Evolutionary conservation across 2,329 filamentous ascomycete species (phyloP), one percentile per base, ranked within the genome.

Genomic region (Rhynchosporium secalis): DNA sequence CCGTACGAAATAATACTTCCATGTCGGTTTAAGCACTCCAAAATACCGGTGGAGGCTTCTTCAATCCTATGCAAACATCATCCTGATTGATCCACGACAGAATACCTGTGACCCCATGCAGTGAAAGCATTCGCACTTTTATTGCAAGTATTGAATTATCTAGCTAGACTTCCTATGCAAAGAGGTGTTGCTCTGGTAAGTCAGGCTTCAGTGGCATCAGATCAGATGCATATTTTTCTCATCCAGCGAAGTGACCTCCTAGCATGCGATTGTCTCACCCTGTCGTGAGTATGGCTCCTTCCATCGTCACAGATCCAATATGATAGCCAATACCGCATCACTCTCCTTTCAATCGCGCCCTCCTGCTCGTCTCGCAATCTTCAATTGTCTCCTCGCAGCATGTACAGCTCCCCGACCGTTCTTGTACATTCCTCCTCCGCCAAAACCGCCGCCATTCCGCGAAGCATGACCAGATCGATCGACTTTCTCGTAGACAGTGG

Each of bases 341-440:
- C 2, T 6, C 0, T 26, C n/a, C 2, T 20, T n/a, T 56, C 38
- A 56, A 10, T 29, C 33, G 5, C 41, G 3, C 20, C 52, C 52
- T 13, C 38, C 28, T 31, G 38, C 33, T 7, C 52, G 38, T 33
- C 40, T 43, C 38, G 41, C 52, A 33, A 56, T 33, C 52, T 56
- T 43, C 28, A 45, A 31, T 43, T 56, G 52, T 56, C 52, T 43
- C 13, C 52, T 56, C 5, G 38, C 41, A 43, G 52, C 52, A 43
- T 56, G 33, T 3, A 45, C 52, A 33, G 52, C 52, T 31, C 26
- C 41, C 8, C 52, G 13, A n/a, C 41, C 52, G 20, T 31, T 51
- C 31, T 38, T 45, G 12, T 45, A 26, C 10, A 7, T 10, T 29
- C 12, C 26, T 43, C 26, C 36, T 28, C 8, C 36, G 15, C 49